phyloP scores from a whole-genome alignment of 768 basidiomycete genomes.

The Clathrus columnatus region DNA sequence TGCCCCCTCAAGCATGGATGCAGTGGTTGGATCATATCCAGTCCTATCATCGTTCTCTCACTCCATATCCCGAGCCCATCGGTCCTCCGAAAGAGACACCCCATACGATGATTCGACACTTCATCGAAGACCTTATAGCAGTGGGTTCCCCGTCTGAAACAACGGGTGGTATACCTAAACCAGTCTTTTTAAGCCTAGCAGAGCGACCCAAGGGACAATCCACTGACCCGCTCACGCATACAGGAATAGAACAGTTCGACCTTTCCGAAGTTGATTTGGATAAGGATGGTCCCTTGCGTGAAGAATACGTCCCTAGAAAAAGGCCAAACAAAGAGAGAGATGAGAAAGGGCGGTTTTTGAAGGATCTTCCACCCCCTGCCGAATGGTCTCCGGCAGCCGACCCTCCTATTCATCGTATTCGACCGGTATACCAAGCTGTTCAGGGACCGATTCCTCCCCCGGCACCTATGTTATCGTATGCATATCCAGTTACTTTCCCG shows the following conservation, averaged over 20 bases:
- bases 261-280: slow-evolving; percentile 70
- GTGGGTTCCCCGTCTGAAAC: slow-evolving; percentile 27
- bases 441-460: slow-evolving; percentile 2
- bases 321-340: neutral
- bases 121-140: slow-evolving; percentile 61
- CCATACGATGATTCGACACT: slow-evolving; percentile 55
- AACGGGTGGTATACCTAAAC: slow-evolving; percentile 35
- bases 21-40: slow-evolving; percentile 62
- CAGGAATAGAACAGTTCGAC: slow-evolving; percentile 23
- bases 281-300: slow-evolving; percentile 72
- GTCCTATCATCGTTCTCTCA: slow-evolving; percentile 54
- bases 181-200: slow-evolving; percentile 66
- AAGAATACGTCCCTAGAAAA: slow-evolving; percentile 72
- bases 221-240: neutral
- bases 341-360: neutral
- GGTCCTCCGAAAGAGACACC: slow-evolving; percentile 62
- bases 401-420: slow-evolving; percentile 9
- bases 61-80: slow-evolving; percentile 58
- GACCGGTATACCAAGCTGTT: slow-evolving; percentile 7
- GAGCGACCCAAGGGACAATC: slow-evolving; percentile 36
- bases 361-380: slow-evolving; percentile 9
- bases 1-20: slow-evolving; percentile 56
- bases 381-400: slow-evolving; percentile 12
- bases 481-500: neutral
- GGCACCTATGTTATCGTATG: slow-evolving; percentile 4